Evolutionary conservation across 2,329 filamentous ascomycete species (phyloP).

Genomic region (Calycina marina): DNA sequence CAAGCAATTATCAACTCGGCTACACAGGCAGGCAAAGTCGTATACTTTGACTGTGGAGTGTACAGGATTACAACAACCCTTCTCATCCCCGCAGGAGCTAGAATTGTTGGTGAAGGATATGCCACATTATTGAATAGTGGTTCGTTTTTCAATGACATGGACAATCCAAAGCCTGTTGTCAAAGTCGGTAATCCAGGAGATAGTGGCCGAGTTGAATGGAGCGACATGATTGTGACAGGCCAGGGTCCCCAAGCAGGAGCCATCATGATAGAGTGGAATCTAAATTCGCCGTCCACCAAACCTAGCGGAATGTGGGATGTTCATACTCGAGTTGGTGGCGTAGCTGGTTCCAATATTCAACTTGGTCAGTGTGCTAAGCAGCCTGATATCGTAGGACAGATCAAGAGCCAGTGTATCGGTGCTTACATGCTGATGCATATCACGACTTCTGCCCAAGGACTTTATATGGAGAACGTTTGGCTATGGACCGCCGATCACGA

Average conservation of each 20-base stretch:
- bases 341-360: constrained; percentile 30
- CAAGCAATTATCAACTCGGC: constrained; percentile 46
- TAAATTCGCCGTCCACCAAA: constrained; percentile 35
- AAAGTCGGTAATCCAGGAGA: constrained; percentile 42
- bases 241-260: constrained; percentile 35
- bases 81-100: constrained; percentile 27
- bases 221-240: constrained; percentile 39
- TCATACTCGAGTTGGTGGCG: constrained; percentile 28
- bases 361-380: constrained; percentile 30
- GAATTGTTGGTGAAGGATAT: constrained; percentile 28
- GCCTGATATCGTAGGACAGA: constrained; percentile 41
- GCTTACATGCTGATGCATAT: constrained; percentile 24
- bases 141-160: constrained; percentile 27
- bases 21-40: constrained; percentile 29
- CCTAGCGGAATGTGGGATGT: constrained; percentile 39
- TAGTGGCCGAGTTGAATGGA: constrained; percentile 43
- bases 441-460: constrained; percentile 25
- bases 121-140: constrained; percentile 27
- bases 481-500: constrained; percentile 32
- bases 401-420: constrained; percentile 26
- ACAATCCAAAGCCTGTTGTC: constrained; percentile 31
- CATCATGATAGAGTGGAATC: constrained; percentile 51
- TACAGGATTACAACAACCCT: constrained; percentile 37
- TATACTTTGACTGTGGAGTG: constrained; percentile 41
- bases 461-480: constrained; percentile 34